Evolutionary conservation across 306 rosid species (phyloP).

Genomic region (Cicer yamashitae): DNA sequence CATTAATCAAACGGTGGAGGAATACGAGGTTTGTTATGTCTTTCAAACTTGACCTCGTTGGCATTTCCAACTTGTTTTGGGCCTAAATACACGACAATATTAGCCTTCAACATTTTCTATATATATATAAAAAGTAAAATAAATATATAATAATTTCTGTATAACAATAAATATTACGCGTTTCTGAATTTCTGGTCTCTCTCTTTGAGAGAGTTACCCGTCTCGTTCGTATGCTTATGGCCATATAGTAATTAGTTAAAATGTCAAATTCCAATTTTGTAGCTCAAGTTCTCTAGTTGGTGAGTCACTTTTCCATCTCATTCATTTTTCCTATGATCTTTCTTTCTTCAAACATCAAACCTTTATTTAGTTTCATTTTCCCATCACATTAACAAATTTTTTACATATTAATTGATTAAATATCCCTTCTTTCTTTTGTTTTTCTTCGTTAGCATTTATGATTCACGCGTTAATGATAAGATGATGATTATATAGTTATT

Average conservation of each 20-base stretch:
- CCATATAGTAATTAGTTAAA: neutral
- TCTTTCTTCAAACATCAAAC: neutral
- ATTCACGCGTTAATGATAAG: neutral
- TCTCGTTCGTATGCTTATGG: neutral
- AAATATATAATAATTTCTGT: neutral
- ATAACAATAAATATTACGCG: neutral
- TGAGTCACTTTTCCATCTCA: constrained; percentile 41
- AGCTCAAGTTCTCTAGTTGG: constrained; percentile 46
- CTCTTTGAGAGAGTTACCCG: neutral
- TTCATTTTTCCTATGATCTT: neutral
- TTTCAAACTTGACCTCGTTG: neutral
- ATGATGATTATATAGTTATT: neutral
- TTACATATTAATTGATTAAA: neutral
- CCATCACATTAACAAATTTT: neutral
- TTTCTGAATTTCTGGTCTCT: neutral
- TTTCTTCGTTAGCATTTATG: neutral
- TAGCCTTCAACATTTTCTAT: neutral
- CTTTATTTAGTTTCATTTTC: neutral
- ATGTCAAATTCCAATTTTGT: constrained; percentile 14
- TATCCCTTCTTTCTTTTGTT: neutral
- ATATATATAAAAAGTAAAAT: neutral
- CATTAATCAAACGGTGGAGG: neutral
- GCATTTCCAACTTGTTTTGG: neutral
- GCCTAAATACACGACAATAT: neutral
- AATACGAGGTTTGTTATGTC: neutral